Evolutionary conservation across 2,329 filamentous ascomycete species (phyloP), one percentile per base, ranked within the genome.

Genomic region (Phialemoniopsis sp.): DNA sequence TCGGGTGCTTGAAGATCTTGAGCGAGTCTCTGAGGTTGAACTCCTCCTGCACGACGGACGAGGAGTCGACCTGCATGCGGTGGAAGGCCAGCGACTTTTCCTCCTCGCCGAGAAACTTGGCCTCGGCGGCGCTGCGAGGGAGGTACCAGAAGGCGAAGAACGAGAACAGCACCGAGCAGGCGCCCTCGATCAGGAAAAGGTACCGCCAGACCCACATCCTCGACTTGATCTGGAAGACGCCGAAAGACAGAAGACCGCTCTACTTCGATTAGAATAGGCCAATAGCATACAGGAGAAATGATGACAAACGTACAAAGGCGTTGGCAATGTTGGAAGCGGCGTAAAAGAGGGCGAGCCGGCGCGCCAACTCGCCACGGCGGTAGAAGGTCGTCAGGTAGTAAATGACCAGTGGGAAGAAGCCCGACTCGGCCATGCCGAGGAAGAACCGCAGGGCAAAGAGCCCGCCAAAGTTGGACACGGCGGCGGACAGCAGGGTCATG

Each of bases 61-160:
- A 88, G 7, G 78, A 84, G 56, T 91, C 87, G 37, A 87, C 73
- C 46, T 85, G 82, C 46, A 89, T 85, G n/a, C 86, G 80, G 51
- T 80, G 77, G 51, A 79, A 82, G 4, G 85, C 86, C 1, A 89
- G 71, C 8, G 69, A 66, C 52, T 80, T 83, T 56, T 90, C 83
- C 2, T 80, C 77, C 3, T 75, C 67, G 41, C 60, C 79, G 15
- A 89, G 67, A 52, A 89, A 89, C 3, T 41, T 35, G 9, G 48
- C 84, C 46, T 80, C 72, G 29, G 76, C 70, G 0, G 82, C 80
- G 34, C 73, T 82, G 39, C 61, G 68, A 0, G 86, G 86, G 2
- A 90, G 72, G 50, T 85, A 87, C 62, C 75, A 81, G 58, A 73
- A 86, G 1, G 82, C 81, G 49, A 89, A 80, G 40, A 75, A 49